Conservation (phyloP, 345 rosid genomes). For the Lepidium didymum region DNA sequence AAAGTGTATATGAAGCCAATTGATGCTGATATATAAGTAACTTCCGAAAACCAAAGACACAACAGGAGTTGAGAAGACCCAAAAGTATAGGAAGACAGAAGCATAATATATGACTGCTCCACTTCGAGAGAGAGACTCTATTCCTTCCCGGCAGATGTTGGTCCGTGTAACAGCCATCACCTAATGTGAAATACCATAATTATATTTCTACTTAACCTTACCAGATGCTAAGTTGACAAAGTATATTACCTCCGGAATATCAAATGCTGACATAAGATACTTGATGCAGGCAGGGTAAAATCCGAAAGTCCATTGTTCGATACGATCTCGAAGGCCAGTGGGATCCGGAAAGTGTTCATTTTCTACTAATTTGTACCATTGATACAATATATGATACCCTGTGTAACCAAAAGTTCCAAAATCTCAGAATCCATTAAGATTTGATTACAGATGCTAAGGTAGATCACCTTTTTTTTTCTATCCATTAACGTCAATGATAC, state of each 20-base stretch:
- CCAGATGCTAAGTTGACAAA: neutral
- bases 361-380: conserved; percentile 87
- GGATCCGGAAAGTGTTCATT: conserved; percentile 93
- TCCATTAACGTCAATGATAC: neutral
- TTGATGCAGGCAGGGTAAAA: conserved; percentile 94
- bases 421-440: neutral
- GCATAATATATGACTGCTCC: conserved; percentile 80
- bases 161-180: conserved; percentile 92
- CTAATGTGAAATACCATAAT: conserved; percentile 20
- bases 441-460: neutral
- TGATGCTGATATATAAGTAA: conserved; percentile 79
- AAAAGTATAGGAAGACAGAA: conserved; percentile 84
- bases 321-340: conserved; percentile 84
- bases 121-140: conserved; percentile 64
- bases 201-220: neutral
- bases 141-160: conserved; percentile 68
- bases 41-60: conserved; percentile 91
- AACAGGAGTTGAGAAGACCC: conserved; percentile 95
- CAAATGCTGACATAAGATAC: conserved; percentile 94
- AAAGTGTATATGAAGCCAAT: conserved; percentile 93
- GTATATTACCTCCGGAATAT: conserved; percentile 57
- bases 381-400: conserved; percentile 86
- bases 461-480: neutral
- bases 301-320: conserved; percentile 90
- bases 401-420: conserved; percentile 1